A percentile compares a stretch with the other conserved stretches of the same genome.
These are phyloP conservation scores for Russula abietina DNA, from an alignment of 768 basidiomycete species.

Conservation along the genomic window DNA sequence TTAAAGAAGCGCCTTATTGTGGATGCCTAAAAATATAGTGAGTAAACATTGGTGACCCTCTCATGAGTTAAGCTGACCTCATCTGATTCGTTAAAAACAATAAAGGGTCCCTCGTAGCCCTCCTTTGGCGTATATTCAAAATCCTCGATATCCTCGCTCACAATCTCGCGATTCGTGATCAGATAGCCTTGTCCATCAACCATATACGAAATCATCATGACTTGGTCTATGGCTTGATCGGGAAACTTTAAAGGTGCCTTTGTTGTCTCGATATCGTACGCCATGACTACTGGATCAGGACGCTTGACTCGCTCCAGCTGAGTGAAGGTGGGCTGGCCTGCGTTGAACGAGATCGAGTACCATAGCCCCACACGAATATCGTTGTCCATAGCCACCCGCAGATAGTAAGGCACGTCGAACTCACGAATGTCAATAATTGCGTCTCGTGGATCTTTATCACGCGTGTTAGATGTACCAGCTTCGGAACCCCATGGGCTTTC, in stretches of 20 bases:
- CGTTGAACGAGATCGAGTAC: constrained; percentile 83
- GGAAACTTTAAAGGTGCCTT: constrained; percentile 99
- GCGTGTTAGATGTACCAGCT: constrained; percentile 35
- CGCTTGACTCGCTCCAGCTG: constrained; percentile 90
- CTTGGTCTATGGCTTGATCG: constrained; percentile 90
- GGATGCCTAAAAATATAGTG: constrained; percentile 49
- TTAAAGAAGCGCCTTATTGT: constrained; percentile 85
- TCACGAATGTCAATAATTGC: constrained; percentile 92
- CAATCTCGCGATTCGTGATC: constrained; percentile 96
- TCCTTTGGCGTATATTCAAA: constrained; percentile 99
- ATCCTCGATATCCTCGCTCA: constrained; percentile 95
- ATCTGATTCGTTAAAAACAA: constrained; percentile 87
- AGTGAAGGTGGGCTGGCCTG: constrained; percentile 69
- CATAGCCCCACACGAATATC: constrained; percentile 97
- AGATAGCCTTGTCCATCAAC: constrained; percentile 95
- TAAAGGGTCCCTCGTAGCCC: constrained; percentile 95
- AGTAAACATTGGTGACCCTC: background rate
- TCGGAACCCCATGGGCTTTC: constrained; percentile 59
- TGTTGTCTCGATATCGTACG: constrained; percentile 97
- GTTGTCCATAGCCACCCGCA: constrained; percentile 99
- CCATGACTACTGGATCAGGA: constrained; percentile 98
- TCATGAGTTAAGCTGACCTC: constrained; percentile 50
- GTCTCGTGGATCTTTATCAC: constrained; percentile 80
- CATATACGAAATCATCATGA: constrained; percentile 99
- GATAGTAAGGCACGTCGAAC: constrained; percentile 95